Evolutionary conservation across 495 filamentous ascomycete genomes (phyloP), one percentile per base, ranked within the genome.

Genomic region (Oidiodendron maius): DNA sequence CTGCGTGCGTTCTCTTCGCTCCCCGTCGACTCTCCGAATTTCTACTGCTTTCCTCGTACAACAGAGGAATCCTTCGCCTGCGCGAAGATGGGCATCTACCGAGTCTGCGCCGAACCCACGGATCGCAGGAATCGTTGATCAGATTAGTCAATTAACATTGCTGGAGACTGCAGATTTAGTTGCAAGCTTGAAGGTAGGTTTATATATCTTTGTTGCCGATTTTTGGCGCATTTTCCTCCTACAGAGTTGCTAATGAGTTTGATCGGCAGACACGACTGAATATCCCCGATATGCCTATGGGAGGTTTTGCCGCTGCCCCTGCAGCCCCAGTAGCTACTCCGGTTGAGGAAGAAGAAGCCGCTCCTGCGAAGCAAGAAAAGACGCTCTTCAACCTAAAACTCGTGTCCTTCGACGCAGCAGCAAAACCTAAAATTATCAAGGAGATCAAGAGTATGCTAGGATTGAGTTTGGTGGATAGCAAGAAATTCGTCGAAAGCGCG

Each of bases 381-480:
- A 96, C 94, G 2, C 82, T 97, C 17, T 99, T 99, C 80, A 95
- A 82, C 68, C 63, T 99, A 46, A 96, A 95, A 67, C 83, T 99
- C 28, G 76, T 84, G 65, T 83, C 83, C 12, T 90, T 96, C 69
- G 93, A 96, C 32, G 78, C 91, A 23, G 74, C 63, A 12, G 72
- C 93, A 48, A 99, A 99, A 75, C 89, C 94, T 46, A 99, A 99
- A 81, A 72, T 99, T 49, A 99, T 99, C 74, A 99, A 99, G 80
- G 93, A 99, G 76, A 83, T 99, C 69, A 99, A 99, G 81, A 79
- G 77, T 58, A 77, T 99, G 78, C 75, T 99, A 44, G 93, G 94
- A 3, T 68, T 99, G 67, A 94, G 87, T 63, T 77, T 99, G 69
- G 93, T 99, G 58, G 93, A 99, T 69, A 95, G 89, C 71, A 99